phyloP scores from a whole-genome alignment of 495 filamentous ascomycete genomes.

The Chaetomium tenue region DNA sequence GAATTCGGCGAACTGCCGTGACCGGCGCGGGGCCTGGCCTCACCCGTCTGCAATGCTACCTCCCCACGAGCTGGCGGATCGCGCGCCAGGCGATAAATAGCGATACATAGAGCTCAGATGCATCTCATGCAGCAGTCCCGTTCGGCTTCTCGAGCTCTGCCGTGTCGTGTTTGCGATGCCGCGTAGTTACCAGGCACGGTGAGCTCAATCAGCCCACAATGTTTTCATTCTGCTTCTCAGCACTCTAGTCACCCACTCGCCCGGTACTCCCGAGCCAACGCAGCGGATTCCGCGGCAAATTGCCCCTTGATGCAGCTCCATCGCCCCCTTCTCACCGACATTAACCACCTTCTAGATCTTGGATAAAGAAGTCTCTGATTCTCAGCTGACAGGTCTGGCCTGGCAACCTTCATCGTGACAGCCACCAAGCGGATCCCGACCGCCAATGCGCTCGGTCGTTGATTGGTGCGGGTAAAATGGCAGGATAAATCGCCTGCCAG shows the following conservation, averaged over 20 bases:
- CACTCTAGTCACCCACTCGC: constrained; percentile 14
- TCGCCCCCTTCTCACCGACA: constrained; percentile 9
- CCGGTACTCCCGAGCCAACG: constrained; percentile 15
- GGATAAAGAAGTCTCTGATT: constrained; percentile 30
- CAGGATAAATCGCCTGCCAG: constrained; percentile 32
- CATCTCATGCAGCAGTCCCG: constrained; percentile 14
- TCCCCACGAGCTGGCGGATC: constrained; percentile 20
- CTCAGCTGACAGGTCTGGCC: constrained; percentile 36
- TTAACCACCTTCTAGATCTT: constrained; percentile 9
- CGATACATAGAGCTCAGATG: not conserved
- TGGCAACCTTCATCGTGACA: constrained; percentile 6
- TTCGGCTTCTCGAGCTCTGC: not conserved
- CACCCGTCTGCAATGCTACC: constrained; percentile 15
- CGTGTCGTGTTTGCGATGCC: not conserved
- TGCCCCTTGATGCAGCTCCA: not conserved
- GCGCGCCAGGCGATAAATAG: constrained; percentile 18
- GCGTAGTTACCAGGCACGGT: constrained; percentile 1
- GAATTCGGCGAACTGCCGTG: constrained; percentile 22
- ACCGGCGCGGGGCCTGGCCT: constrained; percentile 10
- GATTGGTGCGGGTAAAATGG: constrained; percentile 42
- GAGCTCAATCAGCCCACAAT: constrained; percentile 20
- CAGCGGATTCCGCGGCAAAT: constrained; percentile 19
- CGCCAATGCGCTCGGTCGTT: constrained; percentile 21
- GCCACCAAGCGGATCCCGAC: constrained; percentile 30
- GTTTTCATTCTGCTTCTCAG: constrained; percentile 9